phyloP scores from a whole-genome alignment of 2,329 filamentous ascomycete genomes.

The Malbranchea cinnamomea region DNA sequence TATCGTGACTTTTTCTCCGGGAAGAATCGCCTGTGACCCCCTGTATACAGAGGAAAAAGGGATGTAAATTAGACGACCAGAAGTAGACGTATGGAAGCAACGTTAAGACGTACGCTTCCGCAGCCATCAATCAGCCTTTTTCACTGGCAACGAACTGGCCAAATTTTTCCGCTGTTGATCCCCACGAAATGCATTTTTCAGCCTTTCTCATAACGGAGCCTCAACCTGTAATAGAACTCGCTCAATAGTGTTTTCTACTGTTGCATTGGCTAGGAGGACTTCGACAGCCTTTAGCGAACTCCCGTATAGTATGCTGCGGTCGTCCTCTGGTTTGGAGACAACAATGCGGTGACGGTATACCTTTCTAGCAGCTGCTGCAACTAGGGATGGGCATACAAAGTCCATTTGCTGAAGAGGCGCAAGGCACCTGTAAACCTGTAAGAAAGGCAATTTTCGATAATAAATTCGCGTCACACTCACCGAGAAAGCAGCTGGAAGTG shows the following conservation, averaged over 20 bases:
- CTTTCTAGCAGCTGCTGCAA: slow-evolving; percentile 69
- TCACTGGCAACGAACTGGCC: no score
- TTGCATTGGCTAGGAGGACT: slow-evolving; percentile 46
- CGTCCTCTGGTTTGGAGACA: slow-evolving; percentile 52
- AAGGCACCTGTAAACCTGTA: slow-evolving; percentile 40
- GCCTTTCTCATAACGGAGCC: slow-evolving; percentile 33
- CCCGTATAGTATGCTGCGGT: slow-evolving; percentile 87
- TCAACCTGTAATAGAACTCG: slow-evolving; percentile 43
- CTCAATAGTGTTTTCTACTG: slow-evolving; percentile 41
- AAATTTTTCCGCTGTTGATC: no score
- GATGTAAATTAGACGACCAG: no score
- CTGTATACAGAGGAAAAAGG: no score
- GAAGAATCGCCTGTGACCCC: no score
- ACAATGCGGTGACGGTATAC: slow-evolving; percentile 74
- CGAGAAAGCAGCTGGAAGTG: slow-evolving; percentile 57
- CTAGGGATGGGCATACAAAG: slow-evolving; percentile 71
- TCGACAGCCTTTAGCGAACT: slow-evolving; percentile 59
- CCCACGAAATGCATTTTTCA: no score
- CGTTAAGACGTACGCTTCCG: no score
- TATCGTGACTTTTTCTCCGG: no score
- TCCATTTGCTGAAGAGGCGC: slow-evolving; percentile 67
- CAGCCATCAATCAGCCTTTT: no score
- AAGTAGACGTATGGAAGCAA: no score
- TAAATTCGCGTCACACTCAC: slow-evolving; percentile 21
- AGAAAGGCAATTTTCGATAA: slow-evolving; percentile 12